Evolutionary conservation across 106 monocot species (phyloP).

Genomic region (Hemerocallis citrina): DNA sequence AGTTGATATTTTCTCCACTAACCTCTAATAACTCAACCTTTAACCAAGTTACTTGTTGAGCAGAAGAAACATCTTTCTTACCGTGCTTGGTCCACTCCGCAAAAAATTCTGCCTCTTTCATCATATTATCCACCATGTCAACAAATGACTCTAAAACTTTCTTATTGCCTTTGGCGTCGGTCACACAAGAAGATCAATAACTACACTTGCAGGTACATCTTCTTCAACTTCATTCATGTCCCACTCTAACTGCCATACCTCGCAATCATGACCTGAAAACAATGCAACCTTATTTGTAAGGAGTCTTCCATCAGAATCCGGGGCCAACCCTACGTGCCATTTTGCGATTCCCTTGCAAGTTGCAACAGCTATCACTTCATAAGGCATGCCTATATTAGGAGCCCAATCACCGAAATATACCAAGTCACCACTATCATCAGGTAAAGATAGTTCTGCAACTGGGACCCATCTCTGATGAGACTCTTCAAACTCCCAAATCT

Average conservation of each 20-base stretch:
- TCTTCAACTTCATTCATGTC: conserved; percentile 94
- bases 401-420: conserved; percentile 92
- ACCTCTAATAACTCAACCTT: no score
- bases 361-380: conserved; percentile 81
- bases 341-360: conserved; percentile 84
- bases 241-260: conserved; percentile 90
- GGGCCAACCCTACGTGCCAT: conserved; percentile 69
- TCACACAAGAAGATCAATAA: no score
- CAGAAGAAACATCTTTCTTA: no score
- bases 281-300: conserved; percentile 64
- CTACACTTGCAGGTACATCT: no score
- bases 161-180: no score
- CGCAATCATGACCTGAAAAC: conserved; percentile 80
- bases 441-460: conserved; percentile 71
- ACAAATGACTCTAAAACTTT: no score
- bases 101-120: no score
- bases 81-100: no score
- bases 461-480: conserved; percentile 83
- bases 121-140: no score
- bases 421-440: conserved; percentile 60
- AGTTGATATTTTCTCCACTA: no score
- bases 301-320: conserved; percentile 52
- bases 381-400: conserved; percentile 91
- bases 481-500: conserved; percentile 98
- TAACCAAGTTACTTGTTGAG: no score